Base-by-base conservation (phyloP, 257 asterid genomes). In the Scutellaria barbata region DNA sequence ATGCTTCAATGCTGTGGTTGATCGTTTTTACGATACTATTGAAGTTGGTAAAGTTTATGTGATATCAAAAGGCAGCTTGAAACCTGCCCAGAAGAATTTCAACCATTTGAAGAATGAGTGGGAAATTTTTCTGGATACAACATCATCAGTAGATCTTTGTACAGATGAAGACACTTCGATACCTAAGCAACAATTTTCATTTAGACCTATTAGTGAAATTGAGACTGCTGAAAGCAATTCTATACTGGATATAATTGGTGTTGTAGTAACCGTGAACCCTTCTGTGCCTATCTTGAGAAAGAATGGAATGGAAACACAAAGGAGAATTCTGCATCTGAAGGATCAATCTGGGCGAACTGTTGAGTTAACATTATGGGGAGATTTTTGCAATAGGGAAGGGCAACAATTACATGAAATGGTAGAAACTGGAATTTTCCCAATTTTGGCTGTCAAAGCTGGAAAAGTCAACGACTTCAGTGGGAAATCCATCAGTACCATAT, bases 281-380 rank as follows among this genome's bases (percentile, higher is more conserved):
- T 89, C 97, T 68, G 96, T 95, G 69, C 95, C 95, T 20, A 88
- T 95, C 72, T 11, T 87, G 89, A 90, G 98, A 82, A 92, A 92
- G 85, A 95, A 95, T 81, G 99, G 99, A 58, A 88, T 87, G 98
- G 99, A 95, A 84, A 95, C 99, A 63, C 96, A 86, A 69, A 84
- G 89, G 83, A 85, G 98, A 80, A 80, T 84, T 68, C 76, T 95
- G 76, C 85, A 87, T 75, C 75, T 92, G 62, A 92, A 95, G 89
- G 99, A 95, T 76, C 90, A 87, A 69, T 87, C 98, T 14, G 97
- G 85, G 20, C 42, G 75, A 67, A 92, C 88, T 65, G 90, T 92
- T 57, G 99, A 95, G 80, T 68, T 92, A 75, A 89, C 98, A 18
- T 81, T 95, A 57, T 95, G 99, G 99, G 98, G 99, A 70, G 98